Percentiles rank a stretch among this genome's conserved stretches.
These are phyloP conservation scores for Farysia itapuensis DNA, from an alignment of 1,284 basidiomycete genomes.

Conservation along the genomic window DNA sequence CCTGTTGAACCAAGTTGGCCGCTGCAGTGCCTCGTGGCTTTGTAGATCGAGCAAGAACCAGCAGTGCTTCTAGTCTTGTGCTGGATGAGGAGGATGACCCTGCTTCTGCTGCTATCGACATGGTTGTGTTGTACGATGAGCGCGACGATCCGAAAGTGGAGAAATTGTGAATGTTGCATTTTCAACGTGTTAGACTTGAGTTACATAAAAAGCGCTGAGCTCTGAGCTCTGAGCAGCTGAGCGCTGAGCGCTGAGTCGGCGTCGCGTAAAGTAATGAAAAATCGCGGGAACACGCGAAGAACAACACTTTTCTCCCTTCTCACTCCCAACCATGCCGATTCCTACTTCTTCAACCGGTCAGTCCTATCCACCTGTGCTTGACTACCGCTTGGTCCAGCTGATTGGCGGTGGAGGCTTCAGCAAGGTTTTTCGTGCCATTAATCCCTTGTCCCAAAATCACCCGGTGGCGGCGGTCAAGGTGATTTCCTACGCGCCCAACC, in stretches of 20 bases:
- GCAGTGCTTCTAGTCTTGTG: constrained; percentile 70
- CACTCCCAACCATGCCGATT: constrained; percentile 39
- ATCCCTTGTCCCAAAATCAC: constrained; percentile 31
- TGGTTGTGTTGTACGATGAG: constrained; percentile 1
- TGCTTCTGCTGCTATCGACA: constrained; percentile 11
- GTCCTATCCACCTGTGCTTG: constrained; percentile 50
- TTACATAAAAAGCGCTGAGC: too few relatives aligned
- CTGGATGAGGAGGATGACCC: constrained; percentile 12
- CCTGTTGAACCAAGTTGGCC: constrained; percentile 82
- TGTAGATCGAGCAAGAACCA: constrained; percentile 75
- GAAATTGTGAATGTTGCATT: too few relatives aligned
- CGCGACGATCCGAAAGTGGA: too few relatives aligned
- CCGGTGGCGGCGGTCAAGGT: constrained; percentile 57
- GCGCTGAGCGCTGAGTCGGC: too few relatives aligned
- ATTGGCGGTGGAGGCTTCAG: constrained; percentile 58
- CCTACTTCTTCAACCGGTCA: constrained; percentile 56
- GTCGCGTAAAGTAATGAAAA: too few relatives aligned
- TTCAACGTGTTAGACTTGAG: too few relatives aligned
- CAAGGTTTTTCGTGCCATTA: constrained; percentile 56
- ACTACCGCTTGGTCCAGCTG: constrained; percentile 55
- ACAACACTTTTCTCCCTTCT: too few relatives aligned
- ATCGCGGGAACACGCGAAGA: too few relatives aligned
- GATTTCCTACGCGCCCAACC: constrained; percentile 52
- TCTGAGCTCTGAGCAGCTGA: too few relatives aligned
- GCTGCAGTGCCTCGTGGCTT: constrained; percentile 86